These are phyloP conservation scores for Biscogniauxia mediterranea DNA, from an alignment of 2,329 filamentous ascomycete species.

Conservation along the genomic window DNA sequence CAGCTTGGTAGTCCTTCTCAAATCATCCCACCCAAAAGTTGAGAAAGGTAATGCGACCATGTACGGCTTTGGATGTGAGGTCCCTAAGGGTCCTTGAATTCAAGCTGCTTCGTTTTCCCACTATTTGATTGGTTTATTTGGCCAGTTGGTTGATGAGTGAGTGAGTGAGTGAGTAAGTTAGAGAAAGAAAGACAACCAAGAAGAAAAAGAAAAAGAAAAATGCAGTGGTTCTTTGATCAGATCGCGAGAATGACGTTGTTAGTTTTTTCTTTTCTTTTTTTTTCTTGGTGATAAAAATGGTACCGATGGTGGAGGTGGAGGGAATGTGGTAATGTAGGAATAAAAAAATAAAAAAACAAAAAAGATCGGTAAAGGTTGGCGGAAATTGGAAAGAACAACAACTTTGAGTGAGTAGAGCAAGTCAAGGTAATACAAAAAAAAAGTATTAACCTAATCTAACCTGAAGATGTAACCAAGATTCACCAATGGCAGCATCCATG, in stretches of 20 bases:
- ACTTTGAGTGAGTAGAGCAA: no score
- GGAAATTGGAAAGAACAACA: no score
- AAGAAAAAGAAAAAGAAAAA: not conserved
- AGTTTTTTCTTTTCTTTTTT: no score
- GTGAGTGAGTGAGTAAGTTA: constrained; percentile 8
- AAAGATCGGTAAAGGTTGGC: not conserved
- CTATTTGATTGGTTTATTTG: not conserved
- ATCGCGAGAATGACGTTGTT: not conserved
- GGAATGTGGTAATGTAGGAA: not conserved
- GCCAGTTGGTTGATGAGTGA: constrained; percentile 3
- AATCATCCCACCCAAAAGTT: not conserved
- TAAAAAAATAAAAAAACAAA: no score
- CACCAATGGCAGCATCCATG: not conserved
- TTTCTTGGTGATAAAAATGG: not conserved
- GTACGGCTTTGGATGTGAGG: not conserved
- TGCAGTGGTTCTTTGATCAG: not conserved
- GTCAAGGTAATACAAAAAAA: not conserved
- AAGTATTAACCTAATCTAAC: no score
- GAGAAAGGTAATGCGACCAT: not conserved
- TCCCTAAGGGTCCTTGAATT: not conserved
- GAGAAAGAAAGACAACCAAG: constrained; percentile 7
- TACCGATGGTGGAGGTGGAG: not conserved
- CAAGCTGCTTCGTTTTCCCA: not conserved
- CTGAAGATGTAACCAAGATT: not conserved
- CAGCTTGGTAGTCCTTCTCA: not conserved